Percentiles rank a stretch among this genome's conserved stretches.
phyloP scores from a whole-genome alignment of 1,284 basidiomycete genomes.

The Vanrija humicola region DNA sequence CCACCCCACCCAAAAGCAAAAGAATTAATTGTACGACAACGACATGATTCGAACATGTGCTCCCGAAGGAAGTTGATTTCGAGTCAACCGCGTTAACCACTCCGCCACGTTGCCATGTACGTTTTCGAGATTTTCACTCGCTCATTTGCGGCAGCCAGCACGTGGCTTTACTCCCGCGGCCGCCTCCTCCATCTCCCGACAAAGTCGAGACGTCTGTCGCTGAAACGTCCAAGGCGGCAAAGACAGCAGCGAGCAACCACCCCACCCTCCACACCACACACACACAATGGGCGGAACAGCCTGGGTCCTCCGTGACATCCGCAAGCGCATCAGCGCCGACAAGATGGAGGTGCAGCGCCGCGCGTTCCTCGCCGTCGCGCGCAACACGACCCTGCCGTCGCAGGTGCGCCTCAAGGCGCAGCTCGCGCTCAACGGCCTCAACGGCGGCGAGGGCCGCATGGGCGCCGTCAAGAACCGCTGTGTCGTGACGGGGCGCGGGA shows the following conservation, averaged over 20 bases:
- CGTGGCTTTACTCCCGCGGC: background rate
- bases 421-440: slow-evolving; percentile 84
- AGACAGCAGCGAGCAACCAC: too few relatives aligned
- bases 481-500: slow-evolving; percentile 72
- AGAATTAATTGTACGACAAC: background rate
- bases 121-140: too few relatives aligned
- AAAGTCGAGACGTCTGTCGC: too few relatives aligned
- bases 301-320: slow-evolving; percentile 42
- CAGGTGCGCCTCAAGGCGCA: slow-evolving; percentile 94
- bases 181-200: background rate
- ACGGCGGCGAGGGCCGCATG: slow-evolving; percentile 68
- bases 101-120: too few relatives aligned
- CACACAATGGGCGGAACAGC: slow-evolving; percentile 29
- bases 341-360: slow-evolving; percentile 74
- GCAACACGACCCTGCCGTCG: slow-evolving; percentile 76
- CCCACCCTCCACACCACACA: background rate
- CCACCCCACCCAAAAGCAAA: too few relatives aligned
- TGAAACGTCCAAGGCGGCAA: too few relatives aligned
- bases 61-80: too few relatives aligned
- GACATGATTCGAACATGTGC: too few relatives aligned
- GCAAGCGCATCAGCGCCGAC: slow-evolving; percentile 47
- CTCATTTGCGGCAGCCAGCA: background rate
- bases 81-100: too few relatives aligned
- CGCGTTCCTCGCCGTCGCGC: slow-evolving; percentile 83
- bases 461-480: slow-evolving; percentile 85